Conservation (phyloP, 768 basidiomycete species). For the Trametes meyenii region DNA sequence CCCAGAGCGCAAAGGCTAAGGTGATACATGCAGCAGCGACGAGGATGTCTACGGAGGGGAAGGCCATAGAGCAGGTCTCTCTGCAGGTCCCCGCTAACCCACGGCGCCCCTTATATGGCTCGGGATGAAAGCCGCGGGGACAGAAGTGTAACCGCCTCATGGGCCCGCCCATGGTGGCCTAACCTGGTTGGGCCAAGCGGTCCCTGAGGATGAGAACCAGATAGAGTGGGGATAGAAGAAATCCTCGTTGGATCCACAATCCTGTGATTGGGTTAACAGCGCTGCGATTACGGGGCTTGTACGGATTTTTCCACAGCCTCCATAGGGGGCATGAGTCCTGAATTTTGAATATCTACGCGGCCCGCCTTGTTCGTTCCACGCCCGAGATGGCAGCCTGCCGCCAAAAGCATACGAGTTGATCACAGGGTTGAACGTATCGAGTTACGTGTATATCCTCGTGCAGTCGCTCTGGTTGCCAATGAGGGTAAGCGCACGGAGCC, state of each 20-base stretch:
- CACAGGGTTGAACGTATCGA: not conserved
- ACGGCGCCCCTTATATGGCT: not conserved
- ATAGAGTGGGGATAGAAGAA: not conserved
- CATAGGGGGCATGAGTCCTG: not conserved
- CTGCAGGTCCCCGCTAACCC: too few species aligned
- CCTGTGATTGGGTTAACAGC: not conserved
- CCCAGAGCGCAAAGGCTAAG: constrained; percentile 1
- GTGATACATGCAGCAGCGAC: not conserved
- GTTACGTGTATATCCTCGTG: constrained; percentile 6
- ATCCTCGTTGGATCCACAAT: constrained; percentile 9
- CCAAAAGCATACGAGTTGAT: not conserved
- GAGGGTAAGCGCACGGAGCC: not conserved
- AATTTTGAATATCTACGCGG: not conserved
- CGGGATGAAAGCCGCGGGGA: too few species aligned
- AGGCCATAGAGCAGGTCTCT: not conserved
- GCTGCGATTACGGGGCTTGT: too few species aligned
- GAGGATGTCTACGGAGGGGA: constrained; percentile 1
- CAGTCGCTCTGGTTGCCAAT: not conserved
- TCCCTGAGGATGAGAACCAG: constrained; percentile 1
- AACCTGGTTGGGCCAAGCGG: constrained; percentile 2
- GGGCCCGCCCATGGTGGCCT: not conserved
- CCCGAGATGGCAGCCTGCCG: not conserved
- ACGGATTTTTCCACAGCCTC: not conserved
- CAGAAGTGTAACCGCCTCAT: not conserved
- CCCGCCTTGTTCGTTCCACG: not conserved